Percentiles rank a stretch among this genome's conserved stretches.
Evolutionary conservation across 148 eudicot species (phyloP).

Genomic region (Rhododendron griersonianum): DNA sequence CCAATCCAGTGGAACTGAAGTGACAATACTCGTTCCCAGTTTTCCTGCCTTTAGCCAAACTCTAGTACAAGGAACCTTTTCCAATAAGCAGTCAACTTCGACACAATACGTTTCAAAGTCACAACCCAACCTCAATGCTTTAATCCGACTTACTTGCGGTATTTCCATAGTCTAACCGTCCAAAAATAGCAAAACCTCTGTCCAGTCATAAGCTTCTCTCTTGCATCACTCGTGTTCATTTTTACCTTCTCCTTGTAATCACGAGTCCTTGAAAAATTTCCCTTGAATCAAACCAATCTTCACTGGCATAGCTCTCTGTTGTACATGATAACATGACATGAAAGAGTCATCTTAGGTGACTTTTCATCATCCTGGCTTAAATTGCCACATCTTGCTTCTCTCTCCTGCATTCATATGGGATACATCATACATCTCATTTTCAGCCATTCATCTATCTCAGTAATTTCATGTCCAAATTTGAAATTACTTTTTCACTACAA

Average conservation of each 20-base stretch:
- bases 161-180: neutral
- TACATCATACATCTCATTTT: neutral
- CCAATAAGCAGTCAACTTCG: neutral
- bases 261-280: neutral
- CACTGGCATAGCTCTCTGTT: neutral
- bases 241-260: neutral
- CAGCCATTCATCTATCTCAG: neutral
- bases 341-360: neutral
- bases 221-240: neutral
- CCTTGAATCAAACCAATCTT: neutral
- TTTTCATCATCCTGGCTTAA: neutral
- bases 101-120: neutral
- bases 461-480: neutral
- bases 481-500: neutral
- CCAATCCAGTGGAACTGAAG: neutral
- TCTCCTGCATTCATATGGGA: neutral
- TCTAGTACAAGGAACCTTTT: neutral
- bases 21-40: neutral
- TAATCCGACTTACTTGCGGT: neutral
- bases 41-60: neutral
- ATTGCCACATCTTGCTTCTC: neutral
- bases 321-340: neutral
- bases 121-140: neutral
- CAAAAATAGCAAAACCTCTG: neutral
- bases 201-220: neutral